A percentile compares a stretch with the other conserved stretches of the same genome.
These are phyloP conservation scores for Starmerella bacillaris DNA, from an alignment of 805 yeast species.

Conservation along the genomic window DNA sequence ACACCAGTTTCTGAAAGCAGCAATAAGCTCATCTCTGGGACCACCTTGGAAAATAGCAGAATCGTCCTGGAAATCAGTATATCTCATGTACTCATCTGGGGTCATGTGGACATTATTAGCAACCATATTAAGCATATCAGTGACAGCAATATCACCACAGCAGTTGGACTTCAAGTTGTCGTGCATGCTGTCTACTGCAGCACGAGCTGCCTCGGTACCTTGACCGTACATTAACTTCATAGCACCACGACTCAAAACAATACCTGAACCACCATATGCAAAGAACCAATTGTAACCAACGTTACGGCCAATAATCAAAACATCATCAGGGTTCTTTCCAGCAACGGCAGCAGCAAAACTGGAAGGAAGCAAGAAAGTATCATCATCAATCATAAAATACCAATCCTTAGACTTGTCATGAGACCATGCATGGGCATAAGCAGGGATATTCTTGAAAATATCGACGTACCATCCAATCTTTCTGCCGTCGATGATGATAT, in stretches of 20 bases:
- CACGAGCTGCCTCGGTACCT: conserved; percentile 4
- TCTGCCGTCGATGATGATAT: conserved; percentile 4
- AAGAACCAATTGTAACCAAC: conserved; percentile 15
- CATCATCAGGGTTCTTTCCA: conserved; percentile 17
- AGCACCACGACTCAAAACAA: conserved; percentile 21
- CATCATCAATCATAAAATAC: conserved; percentile 26
- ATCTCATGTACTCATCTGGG: not conserved
- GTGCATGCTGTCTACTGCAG: conserved; percentile 13
- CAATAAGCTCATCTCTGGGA: conserved; percentile 12
- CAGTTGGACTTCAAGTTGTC: conserved; percentile 16
- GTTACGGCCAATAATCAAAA: conserved; percentile 21
- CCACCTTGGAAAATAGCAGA: conserved; percentile 21
- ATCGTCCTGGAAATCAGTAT: conserved; percentile 4
- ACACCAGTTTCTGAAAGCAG: conserved; percentile 19
- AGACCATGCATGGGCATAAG: conserved; percentile 22
- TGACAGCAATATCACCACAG: conserved; percentile 25
- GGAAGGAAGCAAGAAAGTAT: conserved; percentile 20
- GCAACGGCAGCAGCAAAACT: conserved; percentile 17
- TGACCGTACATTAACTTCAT: conserved; percentile 19
- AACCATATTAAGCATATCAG: conserved; percentile 14
- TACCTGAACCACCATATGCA: conserved; percentile 27
- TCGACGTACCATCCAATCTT: conserved; percentile 24
- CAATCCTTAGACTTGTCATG: conserved; percentile 21
- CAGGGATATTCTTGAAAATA: conserved; percentile 24
- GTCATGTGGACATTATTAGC: conserved; percentile 8